Conservation (phyloP, 2,329 filamentous ascomycete genomes). For the Myriosclerotinia scirpicola region DNA sequence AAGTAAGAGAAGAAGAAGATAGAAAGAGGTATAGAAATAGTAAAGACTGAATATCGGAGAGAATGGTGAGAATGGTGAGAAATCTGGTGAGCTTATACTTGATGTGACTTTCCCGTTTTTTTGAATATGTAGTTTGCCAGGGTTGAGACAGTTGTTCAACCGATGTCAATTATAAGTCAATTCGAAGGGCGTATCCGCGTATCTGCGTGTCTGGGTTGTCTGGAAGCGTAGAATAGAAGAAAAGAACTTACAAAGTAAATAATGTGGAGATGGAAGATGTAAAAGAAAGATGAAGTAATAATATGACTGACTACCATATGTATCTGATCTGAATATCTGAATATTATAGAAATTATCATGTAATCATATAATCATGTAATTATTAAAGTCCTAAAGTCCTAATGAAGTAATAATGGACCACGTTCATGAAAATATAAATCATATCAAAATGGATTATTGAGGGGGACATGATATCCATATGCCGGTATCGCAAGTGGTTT, state of each 20-base stretch:
- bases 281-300: not conserved
- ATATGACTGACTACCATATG: not conserved
- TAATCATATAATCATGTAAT: not conserved
- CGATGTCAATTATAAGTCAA: constrained; percentile 2
- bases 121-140: constrained; percentile 20
- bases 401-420: not conserved
- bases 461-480: too few species aligned
- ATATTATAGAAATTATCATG: constrained; percentile 5
- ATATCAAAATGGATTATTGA: not conserved
- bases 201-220: too few species aligned
- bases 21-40: not conserved
- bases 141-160: constrained; percentile 20
- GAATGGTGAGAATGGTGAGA: not conserved
- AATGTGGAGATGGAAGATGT: constrained; percentile 7
- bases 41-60: not conserved
- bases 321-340: not conserved
- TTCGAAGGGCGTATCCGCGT: constrained; percentile 15
- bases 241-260: constrained; percentile 15
- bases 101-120: constrained; percentile 16
- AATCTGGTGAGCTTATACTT: constrained; percentile 11
- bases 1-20: constrained; percentile 5
- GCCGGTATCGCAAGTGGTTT: constrained; percentile 13
- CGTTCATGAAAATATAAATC: not conserved
- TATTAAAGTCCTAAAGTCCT: not conserved
- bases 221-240: not conserved